Conservation (phyloP, 257 asterid species). For the Asclepias syriaca region DNA sequence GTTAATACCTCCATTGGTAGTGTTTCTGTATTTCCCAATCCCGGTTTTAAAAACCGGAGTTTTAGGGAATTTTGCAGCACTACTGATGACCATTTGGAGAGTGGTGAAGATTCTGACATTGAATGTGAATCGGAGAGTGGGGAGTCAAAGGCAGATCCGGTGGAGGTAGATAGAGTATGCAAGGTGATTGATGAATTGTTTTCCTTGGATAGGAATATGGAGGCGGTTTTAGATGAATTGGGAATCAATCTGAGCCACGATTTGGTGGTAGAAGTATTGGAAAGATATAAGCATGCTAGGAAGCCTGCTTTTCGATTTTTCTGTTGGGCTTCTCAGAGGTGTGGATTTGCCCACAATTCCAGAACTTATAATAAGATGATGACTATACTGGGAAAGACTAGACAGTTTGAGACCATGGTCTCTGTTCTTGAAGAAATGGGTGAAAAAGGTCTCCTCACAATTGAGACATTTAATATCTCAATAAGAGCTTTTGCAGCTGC, state of each 20-base stretch:
- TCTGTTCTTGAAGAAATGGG: conserved; percentile 85
- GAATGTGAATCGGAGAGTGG: conserved; percentile 43
- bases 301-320: conserved; percentile 89
- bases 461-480: conserved; percentile 58
- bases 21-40: conserved; percentile 5
- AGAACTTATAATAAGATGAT: conserved; percentile 68
- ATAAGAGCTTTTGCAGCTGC: conserved; percentile 78
- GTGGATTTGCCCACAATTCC: conserved; percentile 56
- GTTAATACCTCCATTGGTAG: not conserved
- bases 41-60: not conserved
- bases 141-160: conserved; percentile 35
- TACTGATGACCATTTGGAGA: conserved; percentile 13
- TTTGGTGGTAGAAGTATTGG: conserved; percentile 64
- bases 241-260: conserved; percentile 53
- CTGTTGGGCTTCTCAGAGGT: conserved; percentile 58
- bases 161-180: conserved; percentile 69
- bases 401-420: conserved; percentile 92
- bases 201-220: conserved; percentile 81
- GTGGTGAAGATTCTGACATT: conserved; percentile 22
- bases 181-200: conserved; percentile 71
- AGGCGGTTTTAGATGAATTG: conserved; percentile 75
- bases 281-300: conserved; percentile 73
- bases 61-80: conserved; percentile 36
- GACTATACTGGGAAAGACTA: conserved; percentile 66
- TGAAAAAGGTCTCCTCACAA: conserved; percentile 56